phyloP scores from a whole-genome alignment of 345 rosid species.

The Xanthoceras sorbifolium region DNA sequence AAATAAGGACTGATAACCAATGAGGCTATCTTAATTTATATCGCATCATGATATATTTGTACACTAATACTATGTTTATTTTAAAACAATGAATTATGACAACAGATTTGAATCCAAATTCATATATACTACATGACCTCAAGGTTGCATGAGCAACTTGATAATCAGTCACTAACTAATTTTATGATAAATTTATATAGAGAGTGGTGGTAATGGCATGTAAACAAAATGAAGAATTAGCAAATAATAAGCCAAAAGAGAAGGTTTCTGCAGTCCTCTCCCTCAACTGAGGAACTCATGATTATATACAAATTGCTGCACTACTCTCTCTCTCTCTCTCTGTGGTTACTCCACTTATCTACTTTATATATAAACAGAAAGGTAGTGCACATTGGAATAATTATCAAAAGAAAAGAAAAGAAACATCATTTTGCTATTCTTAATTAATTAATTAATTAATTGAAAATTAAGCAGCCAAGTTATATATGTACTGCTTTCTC shows the following conservation, averaged over 20 bases:
- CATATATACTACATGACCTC: not conserved
- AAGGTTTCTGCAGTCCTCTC: not conserved
- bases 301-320: constrained; percentile 35
- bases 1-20: too few relatives aligned
- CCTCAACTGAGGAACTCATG: not conserved
- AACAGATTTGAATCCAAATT: too few relatives aligned
- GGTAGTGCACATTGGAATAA: not conserved
- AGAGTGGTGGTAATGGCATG: too few relatives aligned
- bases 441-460: not conserved
- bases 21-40: too few relatives aligned
- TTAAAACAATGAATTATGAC: too few relatives aligned
- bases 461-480: too few relatives aligned
- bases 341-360: constrained; percentile 5
- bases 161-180: not conserved
- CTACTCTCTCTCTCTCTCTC: too few relatives aligned
- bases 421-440: constrained; percentile 12
- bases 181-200: not conserved
- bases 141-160: not conserved
- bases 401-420: not conserved
- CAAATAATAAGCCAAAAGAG: not conserved
- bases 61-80: too few relatives aligned
- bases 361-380: constrained; percentile 37
- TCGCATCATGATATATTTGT: too few relatives aligned
- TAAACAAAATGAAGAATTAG: not conserved
- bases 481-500: constrained; percentile 24